Percentiles rank a stretch among this genome's conserved stretches.
Evolutionary conservation across 108 stramenopile species (phyloP).

Genomic region (Pseudonitzschia multistriata): DNA sequence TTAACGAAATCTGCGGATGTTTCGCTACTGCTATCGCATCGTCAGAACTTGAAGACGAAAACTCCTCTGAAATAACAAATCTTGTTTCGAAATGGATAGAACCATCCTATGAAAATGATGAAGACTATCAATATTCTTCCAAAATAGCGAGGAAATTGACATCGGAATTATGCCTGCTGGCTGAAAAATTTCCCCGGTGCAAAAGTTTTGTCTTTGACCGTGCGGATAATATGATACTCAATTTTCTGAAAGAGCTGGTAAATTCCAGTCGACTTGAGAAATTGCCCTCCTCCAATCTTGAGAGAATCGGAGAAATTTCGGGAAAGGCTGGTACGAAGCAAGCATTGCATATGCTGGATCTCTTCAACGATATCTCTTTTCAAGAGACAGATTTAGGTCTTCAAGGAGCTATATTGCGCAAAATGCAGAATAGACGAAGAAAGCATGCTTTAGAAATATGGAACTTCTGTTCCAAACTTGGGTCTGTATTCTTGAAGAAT

Average conservation of each 20-base stretch:
- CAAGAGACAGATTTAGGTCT: slow-evolving; percentile 1
- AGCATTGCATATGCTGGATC: slow-evolving; percentile 18
- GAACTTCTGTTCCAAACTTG: slow-evolving; percentile 14
- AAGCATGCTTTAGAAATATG: slow-evolving; percentile 18
- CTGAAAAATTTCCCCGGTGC: slow-evolving; percentile 11
- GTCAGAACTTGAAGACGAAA: not conserved
- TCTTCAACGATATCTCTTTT: slow-evolving; percentile 22
- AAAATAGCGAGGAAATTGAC: slow-evolving; percentile 15
- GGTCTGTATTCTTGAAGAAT: slow-evolving; percentile 10
- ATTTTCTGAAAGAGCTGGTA: slow-evolving; percentile 15
- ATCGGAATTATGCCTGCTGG: slow-evolving; percentile 21
- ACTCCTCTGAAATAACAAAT: not conserved
- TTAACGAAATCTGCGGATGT: slow-evolving; percentile 28
- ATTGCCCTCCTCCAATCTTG: slow-evolving; percentile 32
- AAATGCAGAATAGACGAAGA: slow-evolving; percentile 12
- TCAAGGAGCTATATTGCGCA: not conserved
- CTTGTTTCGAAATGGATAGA: slow-evolving; percentile 10
- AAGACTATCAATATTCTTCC: slow-evolving; percentile 12
- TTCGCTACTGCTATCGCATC: slow-evolving; percentile 19
- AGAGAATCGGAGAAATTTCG: slow-evolving; percentile 14
- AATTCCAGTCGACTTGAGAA: slow-evolving; percentile 29
- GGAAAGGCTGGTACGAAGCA: slow-evolving; percentile 22
- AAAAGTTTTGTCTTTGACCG: slow-evolving; percentile 14
- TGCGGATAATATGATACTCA: slow-evolving; percentile 8
- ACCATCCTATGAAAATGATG: slow-evolving; percentile 3